phyloP scores from a whole-genome alignment of 805 yeast species.

The Lipomyces chichibuensis region DNA sequence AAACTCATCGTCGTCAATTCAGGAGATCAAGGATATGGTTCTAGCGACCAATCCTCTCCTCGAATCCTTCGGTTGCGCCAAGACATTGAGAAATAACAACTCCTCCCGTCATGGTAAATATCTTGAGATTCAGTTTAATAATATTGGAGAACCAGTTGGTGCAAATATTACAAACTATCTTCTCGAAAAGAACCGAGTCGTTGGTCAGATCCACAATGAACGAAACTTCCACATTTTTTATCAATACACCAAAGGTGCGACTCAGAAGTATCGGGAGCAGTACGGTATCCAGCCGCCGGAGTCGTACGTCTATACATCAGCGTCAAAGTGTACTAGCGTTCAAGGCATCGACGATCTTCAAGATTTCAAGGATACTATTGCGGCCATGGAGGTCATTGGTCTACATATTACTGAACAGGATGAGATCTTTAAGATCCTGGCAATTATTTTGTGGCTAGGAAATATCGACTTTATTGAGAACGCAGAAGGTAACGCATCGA shows the following conservation, averaged over 20 bases:
- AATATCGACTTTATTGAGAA: conserved; percentile 84
- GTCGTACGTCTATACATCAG: conserved; percentile 84
- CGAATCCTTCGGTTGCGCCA: conserved; percentile 93
- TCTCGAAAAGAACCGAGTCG: conserved; percentile 94
- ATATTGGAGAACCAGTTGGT: conserved; percentile 82
- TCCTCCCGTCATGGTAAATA: conserved; percentile 93
- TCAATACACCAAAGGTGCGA: conserved; percentile 90
- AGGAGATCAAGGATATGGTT: conserved; percentile 93
- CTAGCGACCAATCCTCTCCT: conserved; percentile 92
- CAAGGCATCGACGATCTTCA: conserved; percentile 80
- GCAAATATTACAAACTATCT: conserved; percentile 95
- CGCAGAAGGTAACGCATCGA: conserved; percentile 79
- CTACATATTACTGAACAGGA: conserved; percentile 82
- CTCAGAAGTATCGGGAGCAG: conserved; percentile 75
- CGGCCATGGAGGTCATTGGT: conserved; percentile 89
- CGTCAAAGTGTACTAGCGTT: conserved; percentile 82
- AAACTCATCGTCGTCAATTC: conserved; percentile 64
- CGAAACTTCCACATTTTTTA: conserved; percentile 97
- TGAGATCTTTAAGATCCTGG: conserved; percentile 78
- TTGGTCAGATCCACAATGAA: conserved; percentile 89
- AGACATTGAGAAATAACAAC: conserved; percentile 84
- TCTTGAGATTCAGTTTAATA: conserved; percentile 84
- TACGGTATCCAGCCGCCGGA: conserved; percentile 95
- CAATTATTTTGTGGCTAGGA: conserved; percentile 93
- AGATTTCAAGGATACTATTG: conserved; percentile 78